These are phyloP conservation scores for Eimeria necatrix DNA, from an alignment of 169 alveolate species.

Conservation along the genomic window DNA sequence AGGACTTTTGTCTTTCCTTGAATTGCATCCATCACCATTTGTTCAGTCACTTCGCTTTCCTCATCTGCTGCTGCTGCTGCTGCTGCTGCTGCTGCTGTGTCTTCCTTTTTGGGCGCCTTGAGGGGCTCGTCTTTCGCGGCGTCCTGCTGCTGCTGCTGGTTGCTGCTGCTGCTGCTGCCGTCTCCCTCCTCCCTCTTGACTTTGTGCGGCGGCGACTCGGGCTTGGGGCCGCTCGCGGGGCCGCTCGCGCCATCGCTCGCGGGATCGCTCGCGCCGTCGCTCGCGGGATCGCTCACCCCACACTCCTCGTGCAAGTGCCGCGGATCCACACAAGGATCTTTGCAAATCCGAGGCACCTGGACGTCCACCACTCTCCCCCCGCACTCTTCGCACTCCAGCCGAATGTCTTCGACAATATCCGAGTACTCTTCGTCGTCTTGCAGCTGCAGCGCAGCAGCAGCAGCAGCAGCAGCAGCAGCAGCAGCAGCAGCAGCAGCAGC, in stretches of 20 bases:
- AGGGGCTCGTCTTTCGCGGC: neutral
- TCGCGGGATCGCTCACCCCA: neutral
- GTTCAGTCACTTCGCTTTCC: neutral
- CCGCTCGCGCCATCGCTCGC: neutral
- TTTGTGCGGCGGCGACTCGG: neutral
- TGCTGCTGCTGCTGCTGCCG: neutral
- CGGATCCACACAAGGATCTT: conserved; percentile 50
- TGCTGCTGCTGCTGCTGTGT: no score
- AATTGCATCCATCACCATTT: conserved; percentile 77
- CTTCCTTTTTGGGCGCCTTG: no score
- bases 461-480: neutral
- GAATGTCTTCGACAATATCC: conserved; percentile 92
- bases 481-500: neutral
- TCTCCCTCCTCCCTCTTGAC: conserved; percentile 8
- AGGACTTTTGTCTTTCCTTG: conserved; percentile 81
- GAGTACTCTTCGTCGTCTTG: conserved; percentile 91
- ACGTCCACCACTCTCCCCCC: conserved; percentile 90
- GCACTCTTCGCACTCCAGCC: conserved; percentile 88
- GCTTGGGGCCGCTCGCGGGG: neutral
- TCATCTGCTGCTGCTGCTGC: neutral
- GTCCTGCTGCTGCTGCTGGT: neutral
- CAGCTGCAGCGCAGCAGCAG: conserved; percentile 81
- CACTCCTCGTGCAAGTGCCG: conserved; percentile 16
- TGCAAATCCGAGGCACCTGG: conserved; percentile 88
- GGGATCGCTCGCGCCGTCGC: neutral